Base-by-base conservation (phyloP, 179 eudicot species). In the Camellia oleifera region DNA sequence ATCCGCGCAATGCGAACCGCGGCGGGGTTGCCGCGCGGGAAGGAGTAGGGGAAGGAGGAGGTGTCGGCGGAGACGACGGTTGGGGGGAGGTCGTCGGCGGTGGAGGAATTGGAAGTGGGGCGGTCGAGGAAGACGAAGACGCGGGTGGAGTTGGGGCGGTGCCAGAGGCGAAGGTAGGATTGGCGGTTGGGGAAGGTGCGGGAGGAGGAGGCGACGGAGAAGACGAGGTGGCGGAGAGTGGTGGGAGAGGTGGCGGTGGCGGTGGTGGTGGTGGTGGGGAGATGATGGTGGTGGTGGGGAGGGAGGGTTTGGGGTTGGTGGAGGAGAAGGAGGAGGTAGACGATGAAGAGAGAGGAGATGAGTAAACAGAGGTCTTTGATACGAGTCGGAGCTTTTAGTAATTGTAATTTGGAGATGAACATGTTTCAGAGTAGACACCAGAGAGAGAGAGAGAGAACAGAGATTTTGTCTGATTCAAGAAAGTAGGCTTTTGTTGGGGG, bases 1-100 rank as follows among this genome's bases (percentile, higher is more conserved):
- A 91, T 74, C 2, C 92, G 86, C 2, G 98, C 97, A 40, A 91
- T 83, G 0, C 98, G 94, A 50, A 89, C 72, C 0, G 95, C 98
- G 2, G 93, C 82, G 40, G 90, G 87, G 32, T 46, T 83, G 53
- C 90, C 94, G 0, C 78, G 67, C 2, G 76, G 89, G 74, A 83
- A 89, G 53, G 91, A 70, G 88, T 89, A 91, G 23, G 92, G 91
- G 65, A 91, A 92, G 0, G 54, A 44, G 45, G 86, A 74, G 58
- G 92, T 81, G 82, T 80, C 62, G 56, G 23, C 64, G 62, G 93
- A 93, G 78, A 89, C n/a, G 56, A 84, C 7, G 17, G 76, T 64
- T 0, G 89, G 85, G 0, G 90, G 90, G 40, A 80, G 75, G 42
- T 79, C 18, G 69, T 72, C 45, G 66, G 10, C 32, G 69, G n/a